Percentiles rank a stretch among this genome's conserved stretches.
phyloP scores from a whole-genome alignment of 805 yeast species.

The Candida yuanshanica region DNA sequence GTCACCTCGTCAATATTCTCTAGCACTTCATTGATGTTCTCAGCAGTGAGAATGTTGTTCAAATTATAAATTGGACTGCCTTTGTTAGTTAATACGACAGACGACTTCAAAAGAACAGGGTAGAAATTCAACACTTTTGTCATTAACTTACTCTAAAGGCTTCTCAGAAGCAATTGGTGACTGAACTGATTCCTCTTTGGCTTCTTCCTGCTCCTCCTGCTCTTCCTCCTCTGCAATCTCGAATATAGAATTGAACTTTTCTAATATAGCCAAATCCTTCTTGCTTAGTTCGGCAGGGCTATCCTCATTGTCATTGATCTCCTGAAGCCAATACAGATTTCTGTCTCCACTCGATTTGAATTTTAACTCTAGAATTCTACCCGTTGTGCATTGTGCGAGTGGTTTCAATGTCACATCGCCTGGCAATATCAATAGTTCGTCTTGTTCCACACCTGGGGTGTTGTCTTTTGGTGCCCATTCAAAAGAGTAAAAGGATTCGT shows the following conservation, averaged over 20 bases:
- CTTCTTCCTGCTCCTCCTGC: conserved; percentile 24
- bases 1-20: conserved; percentile 26
- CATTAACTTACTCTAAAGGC: neutral
- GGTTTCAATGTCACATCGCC: conserved; percentile 81
- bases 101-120: neutral
- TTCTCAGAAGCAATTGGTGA: neutral
- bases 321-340: conserved; percentile 67
- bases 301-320: conserved; percentile 57
- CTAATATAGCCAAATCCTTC: conserved; percentile 47
- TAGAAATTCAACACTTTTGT: neutral
- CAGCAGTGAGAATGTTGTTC: conserved; percentile 15
- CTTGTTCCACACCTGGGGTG: conserved; percentile 39
- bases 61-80: conserved; percentile 15
- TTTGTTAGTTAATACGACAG: conserved; percentile 4
- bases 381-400: conserved; percentile 63
- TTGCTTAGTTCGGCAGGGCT: conserved; percentile 48
- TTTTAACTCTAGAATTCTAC: conserved; percentile 67
- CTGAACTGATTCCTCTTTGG: neutral
- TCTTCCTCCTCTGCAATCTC: conserved; percentile 36
- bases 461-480: conserved; percentile 66
- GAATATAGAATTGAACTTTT: conserved; percentile 43
- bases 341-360: conserved; percentile 60
- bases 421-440: conserved; percentile 69
- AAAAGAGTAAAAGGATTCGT: conserved; percentile 64
- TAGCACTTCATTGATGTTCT: conserved; percentile 9